Percentiles rank a stretch among this genome's conserved stretches.
These are phyloP conservation scores for Eimeria tenella DNA, from an alignment of 169 alveolate species.

Conservation along the genomic window DNA sequence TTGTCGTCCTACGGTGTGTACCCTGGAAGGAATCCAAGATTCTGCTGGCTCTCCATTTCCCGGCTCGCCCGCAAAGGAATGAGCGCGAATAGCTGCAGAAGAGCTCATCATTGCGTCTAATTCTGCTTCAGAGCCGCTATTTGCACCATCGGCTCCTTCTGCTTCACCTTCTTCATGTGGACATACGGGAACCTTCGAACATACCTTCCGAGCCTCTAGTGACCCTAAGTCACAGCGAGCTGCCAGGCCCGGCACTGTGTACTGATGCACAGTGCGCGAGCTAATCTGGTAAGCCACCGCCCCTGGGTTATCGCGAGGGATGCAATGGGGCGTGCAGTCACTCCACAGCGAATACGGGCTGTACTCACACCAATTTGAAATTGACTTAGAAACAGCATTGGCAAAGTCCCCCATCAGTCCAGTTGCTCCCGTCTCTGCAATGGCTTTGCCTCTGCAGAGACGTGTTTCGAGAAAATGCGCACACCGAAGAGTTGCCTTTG, in stretches of 20 bases:
- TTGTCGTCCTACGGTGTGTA: not conserved
- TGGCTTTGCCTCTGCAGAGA: constrained; percentile 37
- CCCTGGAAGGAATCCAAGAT: not conserved
- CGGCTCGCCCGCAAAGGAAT: not conserved
- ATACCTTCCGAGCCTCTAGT: not conserved
- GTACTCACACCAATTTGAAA: constrained; percentile 22
- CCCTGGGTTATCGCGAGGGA: not conserved
- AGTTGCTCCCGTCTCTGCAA: constrained; percentile 30
- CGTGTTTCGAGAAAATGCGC: not conserved
- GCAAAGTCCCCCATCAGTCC: constrained; percentile 44
- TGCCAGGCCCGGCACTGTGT: constrained; percentile 72
- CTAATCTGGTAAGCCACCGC: constrained; percentile 19
- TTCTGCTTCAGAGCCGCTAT: not conserved
- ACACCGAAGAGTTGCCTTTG: constrained; percentile 34
- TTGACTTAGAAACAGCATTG: constrained; percentile 8
- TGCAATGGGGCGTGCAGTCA: constrained; percentile 40
- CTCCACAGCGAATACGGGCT: constrained; percentile 64
- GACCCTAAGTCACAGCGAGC: constrained; percentile 15
- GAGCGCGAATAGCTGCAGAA: constrained; percentile 44
- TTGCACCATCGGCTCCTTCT: not conserved
- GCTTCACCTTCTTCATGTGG: not conserved
- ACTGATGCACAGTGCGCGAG: constrained; percentile 54
- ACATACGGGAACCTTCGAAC: constrained; percentile 40
- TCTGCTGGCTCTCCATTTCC: not conserved
- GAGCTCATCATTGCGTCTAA: not conserved